Evolutionary conservation across 108 stramenopile species (phyloP).

Genomic region (Nannochloropsis oceanica): DNA sequence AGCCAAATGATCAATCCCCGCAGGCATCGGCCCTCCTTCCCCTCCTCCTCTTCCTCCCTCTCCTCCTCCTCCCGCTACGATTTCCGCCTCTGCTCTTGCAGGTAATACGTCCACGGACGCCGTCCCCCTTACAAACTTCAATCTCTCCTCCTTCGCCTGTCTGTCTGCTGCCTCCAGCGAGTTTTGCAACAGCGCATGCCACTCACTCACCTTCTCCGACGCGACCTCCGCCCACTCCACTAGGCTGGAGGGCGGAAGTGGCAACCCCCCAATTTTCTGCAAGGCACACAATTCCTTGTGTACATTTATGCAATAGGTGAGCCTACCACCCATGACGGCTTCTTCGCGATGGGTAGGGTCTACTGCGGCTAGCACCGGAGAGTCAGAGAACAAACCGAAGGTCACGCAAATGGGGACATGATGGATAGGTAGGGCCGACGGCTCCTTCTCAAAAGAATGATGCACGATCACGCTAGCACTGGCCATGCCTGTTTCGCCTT

Average conservation of each 20-base stretch:
- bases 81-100: neutral
- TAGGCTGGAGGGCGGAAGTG: neutral
- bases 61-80: neutral
- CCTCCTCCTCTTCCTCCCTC: neutral
- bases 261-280: slow-evolving; percentile 19
- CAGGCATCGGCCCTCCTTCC: neutral
- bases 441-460: slow-evolving; percentile 65
- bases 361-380: slow-evolving; percentile 45
- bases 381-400: slow-evolving; percentile 65
- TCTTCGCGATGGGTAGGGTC: slow-evolving; percentile 64
- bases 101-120: neutral
- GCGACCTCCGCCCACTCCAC: slow-evolving; percentile 3
- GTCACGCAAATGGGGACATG: slow-evolving; percentile 74
- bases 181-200: slow-evolving; percentile 1
- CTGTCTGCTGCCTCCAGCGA: slow-evolving; percentile 6
- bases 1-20: neutral
- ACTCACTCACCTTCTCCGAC: slow-evolving; percentile 7
- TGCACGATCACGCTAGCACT: slow-evolving; percentile 24
- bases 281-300: slow-evolving; percentile 56
- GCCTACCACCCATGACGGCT: slow-evolving; percentile 47
- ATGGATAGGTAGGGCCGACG: slow-evolving; percentile 73
- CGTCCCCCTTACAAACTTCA: neutral
- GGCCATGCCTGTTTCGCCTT: slow-evolving; percentile 1
- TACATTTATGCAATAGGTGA: slow-evolving; percentile 57
- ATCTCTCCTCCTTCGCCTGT: slow-evolving; percentile 2